phyloP scores from a whole-genome alignment of 1,284 basidiomycete species.

The Cryptococcus sp. region DNA sequence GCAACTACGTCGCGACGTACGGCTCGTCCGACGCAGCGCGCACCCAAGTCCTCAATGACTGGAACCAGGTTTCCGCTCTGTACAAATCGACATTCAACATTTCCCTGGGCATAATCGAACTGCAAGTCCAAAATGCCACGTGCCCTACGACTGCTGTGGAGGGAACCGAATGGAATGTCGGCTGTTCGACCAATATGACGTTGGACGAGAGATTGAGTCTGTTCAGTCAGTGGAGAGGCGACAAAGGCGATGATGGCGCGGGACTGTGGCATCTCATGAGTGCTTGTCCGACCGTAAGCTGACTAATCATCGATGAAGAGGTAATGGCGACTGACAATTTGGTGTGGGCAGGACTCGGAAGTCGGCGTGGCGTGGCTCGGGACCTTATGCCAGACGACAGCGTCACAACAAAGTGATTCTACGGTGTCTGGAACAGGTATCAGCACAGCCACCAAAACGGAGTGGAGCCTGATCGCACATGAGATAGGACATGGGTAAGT shows the following conservation, averaged over 20 bases:
- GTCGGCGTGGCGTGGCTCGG: slow-evolving; percentile 90
- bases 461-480: slow-evolving; percentile 77
- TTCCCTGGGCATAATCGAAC: slow-evolving; percentile 77
- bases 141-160: slow-evolving; percentile 58
- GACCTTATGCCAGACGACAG: slow-evolving; percentile 67
- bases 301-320: slow-evolving; percentile 22
- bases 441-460: slow-evolving; percentile 64
- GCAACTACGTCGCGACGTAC: slow-evolving; percentile 70
- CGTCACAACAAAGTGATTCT: slow-evolving; percentile 58
- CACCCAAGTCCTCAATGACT: slow-evolving; percentile 72
- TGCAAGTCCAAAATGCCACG: slow-evolving; percentile 42
- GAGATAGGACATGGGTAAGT: slow-evolving; percentile 65
- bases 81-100: slow-evolving; percentile 84
- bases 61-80: slow-evolving; percentile 67
- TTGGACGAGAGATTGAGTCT: slow-evolving; percentile 72
- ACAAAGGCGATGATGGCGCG: slow-evolving; percentile 65
- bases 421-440: slow-evolving; percentile 81
- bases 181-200: slow-evolving; percentile 56
- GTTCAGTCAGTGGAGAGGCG: slow-evolving; percentile 81
- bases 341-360: slow-evolving; percentile 58
- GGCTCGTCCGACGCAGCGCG: slow-evolving; percentile 67
- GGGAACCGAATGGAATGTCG: slow-evolving; percentile 56
- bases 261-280: slow-evolving; percentile 92
- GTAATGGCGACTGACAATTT: slow-evolving; percentile 19
- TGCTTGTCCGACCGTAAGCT: slow-evolving; percentile 73